phyloP scores from a whole-genome alignment of 2,329 filamentous ascomycete genomes.

The Colletotrichum sp. region DNA sequence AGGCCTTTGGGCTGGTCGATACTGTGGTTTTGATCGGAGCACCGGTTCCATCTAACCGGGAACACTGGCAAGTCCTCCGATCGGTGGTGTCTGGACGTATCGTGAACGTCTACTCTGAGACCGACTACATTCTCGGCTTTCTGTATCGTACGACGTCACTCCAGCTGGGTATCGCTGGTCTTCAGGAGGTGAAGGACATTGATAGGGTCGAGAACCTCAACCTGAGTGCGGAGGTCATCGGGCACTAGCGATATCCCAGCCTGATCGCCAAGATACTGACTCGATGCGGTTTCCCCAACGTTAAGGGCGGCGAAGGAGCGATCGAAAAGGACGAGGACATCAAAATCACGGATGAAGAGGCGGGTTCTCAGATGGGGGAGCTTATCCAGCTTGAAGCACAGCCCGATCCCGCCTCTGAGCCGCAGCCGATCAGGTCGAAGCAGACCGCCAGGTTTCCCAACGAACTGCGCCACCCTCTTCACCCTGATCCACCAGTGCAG shows the following conservation, averaged over 20 bases:
- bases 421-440: conserved; percentile 23
- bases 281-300: conserved; percentile 54
- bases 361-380: conserved; percentile 30
- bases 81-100: conserved; percentile 81
- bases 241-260: conserved; percentile 57
- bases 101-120: conserved; percentile 87
- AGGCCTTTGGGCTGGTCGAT: conserved; percentile 84
- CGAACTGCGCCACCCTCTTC: conserved; percentile 15
- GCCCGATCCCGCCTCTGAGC: conserved; percentile 1
- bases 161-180: conserved; percentile 81
- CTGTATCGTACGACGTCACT: conserved; percentile 85
- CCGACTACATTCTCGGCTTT: conserved; percentile 87
- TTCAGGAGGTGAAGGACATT: conserved; percentile 74
- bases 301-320: conserved; percentile 44
- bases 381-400: conserved; percentile 50
- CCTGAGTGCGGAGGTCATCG: conserved; percentile 56
- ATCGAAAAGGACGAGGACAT: conserved; percentile 57
- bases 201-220: conserved; percentile 66
- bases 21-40: conserved; percentile 83
- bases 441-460: conserved; percentile 6
- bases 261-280: conserved; percentile 57
- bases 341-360: conserved; percentile 34
- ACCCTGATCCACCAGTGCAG: conserved; percentile 7
- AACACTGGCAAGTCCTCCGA: conserved; percentile 78
- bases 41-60: conserved; percentile 73